Conservation (phyloP, 1,284 basidiomycete species). For the Pyrrhoderma lamaoense region DNA sequence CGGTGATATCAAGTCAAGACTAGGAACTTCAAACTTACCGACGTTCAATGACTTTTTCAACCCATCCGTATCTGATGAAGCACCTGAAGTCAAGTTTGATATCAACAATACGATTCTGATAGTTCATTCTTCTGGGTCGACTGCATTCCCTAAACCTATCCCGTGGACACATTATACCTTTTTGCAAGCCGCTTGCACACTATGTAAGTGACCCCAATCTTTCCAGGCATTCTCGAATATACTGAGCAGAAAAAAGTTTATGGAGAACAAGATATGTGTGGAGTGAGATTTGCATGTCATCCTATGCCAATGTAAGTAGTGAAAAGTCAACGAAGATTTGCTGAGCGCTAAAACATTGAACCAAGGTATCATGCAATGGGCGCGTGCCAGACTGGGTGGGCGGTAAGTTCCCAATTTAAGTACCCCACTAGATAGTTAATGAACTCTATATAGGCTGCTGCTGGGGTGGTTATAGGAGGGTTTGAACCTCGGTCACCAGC, state of each 20-base stretch:
- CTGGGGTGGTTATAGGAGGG: constrained; percentile 23
- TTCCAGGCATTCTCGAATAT: neutral
- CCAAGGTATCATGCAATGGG: constrained; percentile 23
- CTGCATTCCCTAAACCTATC: constrained; percentile 28
- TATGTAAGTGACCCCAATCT: constrained; percentile 15
- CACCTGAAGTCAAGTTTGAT: neutral
- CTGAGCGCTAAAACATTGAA: neutral
- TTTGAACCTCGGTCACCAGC: constrained; percentile 24
- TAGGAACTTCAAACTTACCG: constrained; percentile 1
- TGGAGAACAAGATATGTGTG: constrained; percentile 22
- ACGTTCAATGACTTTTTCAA: constrained; percentile 5
- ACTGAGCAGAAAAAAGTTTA: constrained; percentile 14
- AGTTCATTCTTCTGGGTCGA: constrained; percentile 33
- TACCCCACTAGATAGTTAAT: neutral
- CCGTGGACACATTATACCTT: constrained; percentile 19
- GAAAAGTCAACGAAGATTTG: neutral
- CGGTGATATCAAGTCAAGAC: neutral
- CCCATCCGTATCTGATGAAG: neutral
- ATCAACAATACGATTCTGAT: constrained; percentile 20
- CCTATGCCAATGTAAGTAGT: constrained; percentile 16
- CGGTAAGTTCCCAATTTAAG: constrained; percentile 15
- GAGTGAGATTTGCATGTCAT: constrained; percentile 19
- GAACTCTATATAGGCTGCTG: constrained; percentile 19
- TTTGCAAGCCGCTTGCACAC: constrained; percentile 16
- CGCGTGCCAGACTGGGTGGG: constrained; percentile 14